phyloP scores from a whole-genome alignment of 1,139 yeast genomes.

The Komagataea norvegica region DNA sequence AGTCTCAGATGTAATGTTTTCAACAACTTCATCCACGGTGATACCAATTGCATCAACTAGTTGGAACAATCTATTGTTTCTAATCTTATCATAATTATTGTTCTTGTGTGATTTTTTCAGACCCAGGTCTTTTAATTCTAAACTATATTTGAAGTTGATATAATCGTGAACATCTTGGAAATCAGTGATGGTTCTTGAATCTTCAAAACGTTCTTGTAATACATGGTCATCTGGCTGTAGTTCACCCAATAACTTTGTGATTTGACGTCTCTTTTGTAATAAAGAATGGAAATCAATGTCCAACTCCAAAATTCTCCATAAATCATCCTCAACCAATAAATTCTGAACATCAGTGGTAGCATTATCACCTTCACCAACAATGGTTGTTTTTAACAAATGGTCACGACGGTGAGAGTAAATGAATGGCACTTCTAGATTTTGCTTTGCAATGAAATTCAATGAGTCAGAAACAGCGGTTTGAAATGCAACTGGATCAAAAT shows the following conservation, averaged over 20 bases:
- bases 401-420: slow-evolving; percentile 96
- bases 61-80: slow-evolving; percentile 59
- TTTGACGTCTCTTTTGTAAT: slow-evolving; percentile 66
- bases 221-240: slow-evolving; percentile 52
- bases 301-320: slow-evolving; percentile 85
- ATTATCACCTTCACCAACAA: slow-evolving; percentile 45
- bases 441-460: slow-evolving; percentile 72
- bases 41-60: slow-evolving; percentile 75
- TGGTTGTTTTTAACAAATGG: slow-evolving; percentile 56
- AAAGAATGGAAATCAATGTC: slow-evolving; percentile 89
- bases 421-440: slow-evolving; percentile 88
- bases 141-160: slow-evolving; percentile 73
- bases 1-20: slow-evolving; percentile 68
- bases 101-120: slow-evolving; percentile 38
- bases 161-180: slow-evolving; percentile 87
- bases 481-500: slow-evolving; percentile 52
- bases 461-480: slow-evolving; percentile 69
- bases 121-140: slow-evolving; percentile 53
- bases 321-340: slow-evolving; percentile 71
- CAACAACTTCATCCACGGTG: slow-evolving; percentile 75
- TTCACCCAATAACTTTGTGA: slow-evolving; percentile 52
- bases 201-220: slow-evolving; percentile 48
- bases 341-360: slow-evolving; percentile 51
- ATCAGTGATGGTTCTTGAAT: slow-evolving; percentile 68
- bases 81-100: slow-evolving; percentile 71